Percentiles rank a stretch among this genome's conserved stretches.
phyloP scores from a whole-genome alignment of 768 basidiomycete genomes.

The Exidia glandulosa region DNA sequence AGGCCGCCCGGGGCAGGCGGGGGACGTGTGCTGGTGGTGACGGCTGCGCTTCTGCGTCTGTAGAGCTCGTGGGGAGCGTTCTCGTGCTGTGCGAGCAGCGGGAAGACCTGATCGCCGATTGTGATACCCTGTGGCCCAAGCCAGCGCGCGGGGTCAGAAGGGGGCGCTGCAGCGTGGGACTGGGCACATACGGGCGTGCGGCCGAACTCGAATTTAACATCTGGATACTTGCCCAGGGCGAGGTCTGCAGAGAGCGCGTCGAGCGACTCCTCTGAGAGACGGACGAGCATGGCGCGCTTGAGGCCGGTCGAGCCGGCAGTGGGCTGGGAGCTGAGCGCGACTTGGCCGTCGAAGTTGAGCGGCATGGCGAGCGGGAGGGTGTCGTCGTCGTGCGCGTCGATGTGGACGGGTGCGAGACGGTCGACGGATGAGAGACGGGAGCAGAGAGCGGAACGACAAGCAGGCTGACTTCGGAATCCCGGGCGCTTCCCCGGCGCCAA shows the following conservation, averaged over 20 bases:
- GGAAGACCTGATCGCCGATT: slow-evolving; percentile 54
- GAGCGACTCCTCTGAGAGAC: slow-evolving; percentile 61
- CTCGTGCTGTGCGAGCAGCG: slow-evolving; percentile 45
- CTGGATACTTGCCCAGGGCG: neutral
- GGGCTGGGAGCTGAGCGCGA: slow-evolving; percentile 46
- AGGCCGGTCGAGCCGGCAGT: slow-evolving; percentile 47
- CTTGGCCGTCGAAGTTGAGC: slow-evolving; percentile 41
- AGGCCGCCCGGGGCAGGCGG: too few species aligned
- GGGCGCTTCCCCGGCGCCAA: too few species aligned
- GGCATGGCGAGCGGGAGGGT: slow-evolving; percentile 36
- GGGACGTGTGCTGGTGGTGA: slow-evolving; percentile 44
- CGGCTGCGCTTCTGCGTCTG: slow-evolving; percentile 49
- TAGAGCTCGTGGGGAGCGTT: slow-evolving; percentile 59
- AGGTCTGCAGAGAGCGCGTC: slow-evolving; percentile 45
- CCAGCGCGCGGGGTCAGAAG: neutral
- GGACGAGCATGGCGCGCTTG: slow-evolving; percentile 66
- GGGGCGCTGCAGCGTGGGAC: neutral
- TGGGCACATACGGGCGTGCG: slow-evolving; percentile 38
- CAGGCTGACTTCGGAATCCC: too few species aligned
- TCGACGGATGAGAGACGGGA: too few species aligned
- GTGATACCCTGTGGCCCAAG: slow-evolving; percentile 40
- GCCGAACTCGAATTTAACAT: slow-evolving; percentile 51
- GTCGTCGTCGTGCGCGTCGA: neutral
- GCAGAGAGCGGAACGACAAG: too few species aligned
- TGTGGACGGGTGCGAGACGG: too few species aligned